A percentile compares a stretch with the other conserved stretches of the same genome.
phyloP scores from a whole-genome alignment of 306 rosid species.

The Vachellia collinsii region DNA sequence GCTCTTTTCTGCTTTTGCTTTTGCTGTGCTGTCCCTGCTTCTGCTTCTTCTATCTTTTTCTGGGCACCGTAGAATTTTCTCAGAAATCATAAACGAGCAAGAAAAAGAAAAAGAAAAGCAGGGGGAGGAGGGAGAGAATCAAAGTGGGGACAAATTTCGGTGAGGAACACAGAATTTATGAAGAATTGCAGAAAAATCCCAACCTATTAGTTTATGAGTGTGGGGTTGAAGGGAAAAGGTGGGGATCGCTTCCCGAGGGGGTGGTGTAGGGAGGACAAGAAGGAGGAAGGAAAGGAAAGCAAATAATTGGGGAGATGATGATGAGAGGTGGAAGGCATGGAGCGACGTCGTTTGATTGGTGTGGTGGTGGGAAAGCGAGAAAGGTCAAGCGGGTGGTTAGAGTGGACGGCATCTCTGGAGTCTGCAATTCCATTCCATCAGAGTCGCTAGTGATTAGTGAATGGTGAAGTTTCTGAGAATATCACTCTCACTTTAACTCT shows the following conservation, averaged over 20 bases:
- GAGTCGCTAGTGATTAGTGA: not conserved
- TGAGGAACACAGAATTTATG: constrained; percentile 40
- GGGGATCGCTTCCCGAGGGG: constrained; percentile 33
- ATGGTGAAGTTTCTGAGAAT: not conserved
- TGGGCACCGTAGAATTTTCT: constrained; percentile 30
- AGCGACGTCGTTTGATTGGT: constrained; percentile 30
- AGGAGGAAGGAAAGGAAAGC: not conserved
- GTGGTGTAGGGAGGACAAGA: not conserved
- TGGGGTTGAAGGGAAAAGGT: not conserved
- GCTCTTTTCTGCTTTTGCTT: constrained; percentile 34
- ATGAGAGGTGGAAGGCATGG: not conserved
- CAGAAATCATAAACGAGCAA: constrained; percentile 46
- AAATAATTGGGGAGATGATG: not conserved
- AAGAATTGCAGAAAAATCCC: constrained; percentile 38
- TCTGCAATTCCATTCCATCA: too few relatives aligned
- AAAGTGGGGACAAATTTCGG: constrained; percentile 48
- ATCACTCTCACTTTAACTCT: constrained; percentile 4
- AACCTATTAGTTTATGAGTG: constrained; percentile 30
- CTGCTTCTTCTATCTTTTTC: not conserved
- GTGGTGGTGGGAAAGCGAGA: not conserved
- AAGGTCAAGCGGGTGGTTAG: constrained; percentile 1
- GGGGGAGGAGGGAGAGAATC: not conserved
- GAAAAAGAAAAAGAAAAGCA: not conserved
- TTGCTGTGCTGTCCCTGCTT: constrained; percentile 3
- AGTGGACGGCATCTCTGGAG: not conserved